These are phyloP conservation scores for Coniochaeta ligniaria DNA, from an alignment of 2,329 filamentous ascomycete genomes.

Conservation along the genomic window DNA sequence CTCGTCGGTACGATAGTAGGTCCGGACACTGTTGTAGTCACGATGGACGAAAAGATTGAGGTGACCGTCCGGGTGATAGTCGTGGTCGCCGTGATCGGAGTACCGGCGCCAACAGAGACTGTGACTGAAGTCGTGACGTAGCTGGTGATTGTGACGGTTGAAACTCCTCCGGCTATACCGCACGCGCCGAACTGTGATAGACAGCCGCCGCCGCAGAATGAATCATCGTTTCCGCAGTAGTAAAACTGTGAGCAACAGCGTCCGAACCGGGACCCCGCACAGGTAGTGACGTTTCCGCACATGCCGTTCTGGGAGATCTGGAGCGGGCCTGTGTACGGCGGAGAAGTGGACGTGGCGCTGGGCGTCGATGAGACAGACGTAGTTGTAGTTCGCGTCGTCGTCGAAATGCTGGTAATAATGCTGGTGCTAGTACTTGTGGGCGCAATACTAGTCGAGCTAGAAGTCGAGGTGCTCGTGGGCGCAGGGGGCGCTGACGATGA, in stretches of 20 bases:
- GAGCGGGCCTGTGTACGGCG: background rate
- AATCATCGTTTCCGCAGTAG: slow-evolving; percentile 16
- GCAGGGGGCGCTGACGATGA: slow-evolving; percentile 4
- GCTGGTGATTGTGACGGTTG: slow-evolving; percentile 1
- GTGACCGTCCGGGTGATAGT: slow-evolving; percentile 3
- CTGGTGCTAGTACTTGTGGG: background rate
- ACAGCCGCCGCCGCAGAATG: slow-evolving; percentile 17
- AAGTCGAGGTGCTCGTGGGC: slow-evolving; percentile 2
- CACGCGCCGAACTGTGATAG: slow-evolving; percentile 14
- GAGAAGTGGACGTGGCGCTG: slow-evolving; percentile 5
- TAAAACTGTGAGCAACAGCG: slow-evolving; percentile 19
- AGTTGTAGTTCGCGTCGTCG: slow-evolving; percentile 7
- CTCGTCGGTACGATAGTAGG: background rate
- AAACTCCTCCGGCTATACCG: slow-evolving; percentile 9
- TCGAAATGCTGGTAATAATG: slow-evolving; percentile 1
- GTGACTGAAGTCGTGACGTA: background rate
- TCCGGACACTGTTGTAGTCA: background rate
- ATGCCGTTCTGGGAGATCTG: slow-evolving; percentile 14
- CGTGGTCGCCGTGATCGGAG: background rate
- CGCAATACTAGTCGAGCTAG: background rate
- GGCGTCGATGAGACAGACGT: background rate
- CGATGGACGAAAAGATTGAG: background rate
- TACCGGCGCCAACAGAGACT: background rate
- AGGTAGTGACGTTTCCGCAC: slow-evolving; percentile 19
- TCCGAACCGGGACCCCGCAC: slow-evolving; percentile 13